phyloP scores from a whole-genome alignment of 2,329 filamentous ascomycete species.

The Chaetothyriales sp. region DNA sequence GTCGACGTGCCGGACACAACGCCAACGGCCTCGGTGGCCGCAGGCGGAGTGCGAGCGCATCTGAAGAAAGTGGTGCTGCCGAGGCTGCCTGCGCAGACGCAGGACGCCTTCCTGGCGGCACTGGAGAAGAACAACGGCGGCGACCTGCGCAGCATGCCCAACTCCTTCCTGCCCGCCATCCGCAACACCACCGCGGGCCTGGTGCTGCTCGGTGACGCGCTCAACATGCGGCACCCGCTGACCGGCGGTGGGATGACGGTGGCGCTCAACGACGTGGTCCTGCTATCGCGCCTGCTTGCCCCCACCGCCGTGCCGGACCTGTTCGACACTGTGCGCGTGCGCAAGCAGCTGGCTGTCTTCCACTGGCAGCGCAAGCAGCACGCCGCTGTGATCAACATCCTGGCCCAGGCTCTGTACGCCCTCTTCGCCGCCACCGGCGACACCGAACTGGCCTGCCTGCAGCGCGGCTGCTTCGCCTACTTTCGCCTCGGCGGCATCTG shows the following conservation, averaged over 20 bases:
- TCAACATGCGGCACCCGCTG: slow-evolving; percentile 98
- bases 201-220: slow-evolving; percentile 76
- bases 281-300: slow-evolving; percentile 58
- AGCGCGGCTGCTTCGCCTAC: slow-evolving; percentile 83
- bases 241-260: slow-evolving; percentile 98
- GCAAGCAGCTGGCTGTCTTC: slow-evolving; percentile 55
- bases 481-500: slow-evolving; percentile 61
- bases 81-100: slow-evolving; percentile 54
- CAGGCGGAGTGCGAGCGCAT: slow-evolving; percentile 74
- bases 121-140: slow-evolving; percentile 51
- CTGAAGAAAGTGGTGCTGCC: slow-evolving; percentile 67
- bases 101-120: slow-evolving; percentile 58
- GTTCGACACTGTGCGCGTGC: slow-evolving; percentile 49
- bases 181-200: slow-evolving; percentile 58
- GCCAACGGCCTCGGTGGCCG: slow-evolving; percentile 54
- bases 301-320: slow-evolving; percentile 55
- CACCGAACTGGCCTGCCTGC: slow-evolving; percentile 57
- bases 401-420: slow-evolving; percentile 84
- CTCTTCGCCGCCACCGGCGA: slow-evolving; percentile 68
- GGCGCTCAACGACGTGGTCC: slow-evolving; percentile 77
- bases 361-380: slow-evolving; percentile 77
- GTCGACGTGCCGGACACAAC: slow-evolving; percentile 72
- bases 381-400: slow-evolving; percentile 84
- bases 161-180: slow-evolving; percentile 74
- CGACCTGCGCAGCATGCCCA: slow-evolving; percentile 81